Conservation (phyloP, 2,329 filamentous ascomycete genomes). For the Sclerotinia sclerotiorum region DNA sequence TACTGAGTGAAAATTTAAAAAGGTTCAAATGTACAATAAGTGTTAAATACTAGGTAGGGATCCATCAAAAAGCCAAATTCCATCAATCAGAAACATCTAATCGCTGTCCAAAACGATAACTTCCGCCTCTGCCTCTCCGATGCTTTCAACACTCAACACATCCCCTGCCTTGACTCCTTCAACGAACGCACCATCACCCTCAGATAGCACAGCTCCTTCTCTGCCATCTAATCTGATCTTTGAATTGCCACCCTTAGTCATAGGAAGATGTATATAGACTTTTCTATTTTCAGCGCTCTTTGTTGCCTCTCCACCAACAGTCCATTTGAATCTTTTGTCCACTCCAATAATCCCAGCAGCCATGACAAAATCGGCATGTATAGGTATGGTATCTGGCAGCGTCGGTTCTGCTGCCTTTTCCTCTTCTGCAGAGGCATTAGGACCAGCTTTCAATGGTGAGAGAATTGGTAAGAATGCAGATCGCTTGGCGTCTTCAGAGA, state of each 20-base stretch:
- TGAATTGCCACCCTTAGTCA: constrained; percentile 72
- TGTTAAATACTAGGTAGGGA: background rate
- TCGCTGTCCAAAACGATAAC: constrained; percentile 32
- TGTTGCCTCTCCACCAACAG: constrained; percentile 58
- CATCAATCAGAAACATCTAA: background rate
- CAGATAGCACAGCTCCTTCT: constrained; percentile 64
- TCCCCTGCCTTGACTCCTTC: constrained; percentile 64
- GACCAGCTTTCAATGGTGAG: constrained; percentile 68
- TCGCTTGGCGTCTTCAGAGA: constrained; percentile 70
- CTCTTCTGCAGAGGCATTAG: constrained; percentile 58
- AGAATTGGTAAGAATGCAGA: constrained; percentile 72
- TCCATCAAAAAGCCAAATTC: background rate
- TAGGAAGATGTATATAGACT: constrained; percentile 77
- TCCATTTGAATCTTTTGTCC: constrained; percentile 67
- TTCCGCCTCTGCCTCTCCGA: constrained; percentile 53
- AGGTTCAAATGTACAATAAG: background rate
- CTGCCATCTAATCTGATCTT: constrained; percentile 67
- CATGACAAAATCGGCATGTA: constrained; percentile 85
- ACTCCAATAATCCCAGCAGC: constrained; percentile 71
- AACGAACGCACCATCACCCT: constrained; percentile 82
- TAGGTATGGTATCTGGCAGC: constrained; percentile 69
- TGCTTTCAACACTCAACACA: constrained; percentile 62
- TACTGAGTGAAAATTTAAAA: fast-evolving
- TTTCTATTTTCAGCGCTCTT: constrained; percentile 60
- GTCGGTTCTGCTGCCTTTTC: constrained; percentile 64